Conservation (phyloP, 1,139 yeast species). For the Taiozyma sp. region DNA sequence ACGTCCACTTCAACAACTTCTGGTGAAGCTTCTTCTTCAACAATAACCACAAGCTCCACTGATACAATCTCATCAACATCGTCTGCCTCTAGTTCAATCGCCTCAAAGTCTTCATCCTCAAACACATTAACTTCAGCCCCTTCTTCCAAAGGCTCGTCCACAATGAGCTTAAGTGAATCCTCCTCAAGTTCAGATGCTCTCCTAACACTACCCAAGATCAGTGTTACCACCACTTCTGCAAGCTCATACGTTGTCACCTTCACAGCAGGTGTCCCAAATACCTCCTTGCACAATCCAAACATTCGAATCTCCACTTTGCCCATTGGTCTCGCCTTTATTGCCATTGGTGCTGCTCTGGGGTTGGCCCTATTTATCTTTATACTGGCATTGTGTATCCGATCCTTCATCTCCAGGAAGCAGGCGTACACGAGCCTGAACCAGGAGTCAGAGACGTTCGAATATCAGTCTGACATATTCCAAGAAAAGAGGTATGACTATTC, state of each 20-base stretch:
- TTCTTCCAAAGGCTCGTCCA: neutral
- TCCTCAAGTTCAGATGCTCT: neutral
- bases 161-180: neutral
- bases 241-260: slow-evolving; percentile 41
- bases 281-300: slow-evolving; percentile 45
- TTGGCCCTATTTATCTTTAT: slow-evolving; percentile 9
- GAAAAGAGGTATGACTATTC: slow-evolving; percentile 4
- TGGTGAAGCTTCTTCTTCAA: neutral
- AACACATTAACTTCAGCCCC: neutral
- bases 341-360: slow-evolving; percentile 60
- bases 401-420: slow-evolving; percentile 13
- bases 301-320: slow-evolving; percentile 44
- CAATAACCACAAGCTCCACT: neutral
- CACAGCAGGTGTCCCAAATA: slow-evolving; percentile 48
- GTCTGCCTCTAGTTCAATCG: neutral
- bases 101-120: neutral
- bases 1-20: neutral
- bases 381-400: slow-evolving; percentile 10
- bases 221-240: slow-evolving; percentile 7
- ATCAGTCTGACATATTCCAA: slow-evolving; percentile 17
- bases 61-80: slow-evolving; percentile 1
- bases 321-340: slow-evolving; percentile 71
- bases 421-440: slow-evolving; percentile 7
- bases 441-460: slow-evolving; percentile 10
- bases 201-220: neutral